Conservation (phyloP, 2,329 filamentous ascomycete species). For the Microdochium paspali region DNA sequence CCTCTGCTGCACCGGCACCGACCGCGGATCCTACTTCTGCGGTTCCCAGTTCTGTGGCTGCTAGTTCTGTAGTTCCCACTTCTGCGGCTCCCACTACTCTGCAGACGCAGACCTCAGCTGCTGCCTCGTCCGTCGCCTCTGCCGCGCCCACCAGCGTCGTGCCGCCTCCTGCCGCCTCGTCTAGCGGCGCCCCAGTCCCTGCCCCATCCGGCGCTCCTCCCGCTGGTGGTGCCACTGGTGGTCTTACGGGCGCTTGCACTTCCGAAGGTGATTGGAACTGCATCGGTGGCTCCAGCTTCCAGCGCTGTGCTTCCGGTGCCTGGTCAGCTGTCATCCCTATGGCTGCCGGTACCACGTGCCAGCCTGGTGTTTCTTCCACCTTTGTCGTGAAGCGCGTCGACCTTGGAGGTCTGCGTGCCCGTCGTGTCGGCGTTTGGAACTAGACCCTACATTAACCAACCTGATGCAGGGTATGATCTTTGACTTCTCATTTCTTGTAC, state of each 20-base stretch:
- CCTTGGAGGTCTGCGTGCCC: background rate
- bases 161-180: conserved; percentile 6
- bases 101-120: conserved; percentile 2
- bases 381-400: conserved; percentile 10
- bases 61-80: too few relatives aligned
- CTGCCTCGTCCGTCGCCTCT: conserved; percentile 8
- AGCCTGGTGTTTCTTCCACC: conserved; percentile 13
- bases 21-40: conserved; percentile 14
- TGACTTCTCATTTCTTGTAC: background rate
- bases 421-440: background rate
- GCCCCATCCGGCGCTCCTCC: conserved; percentile 5
- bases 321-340: conserved; percentile 42
- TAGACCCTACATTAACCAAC: background rate
- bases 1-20: background rate
- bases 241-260: conserved; percentile 28
- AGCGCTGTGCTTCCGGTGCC: conserved; percentile 50
- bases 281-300: conserved; percentile 43
- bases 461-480: background rate
- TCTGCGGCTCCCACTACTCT: conserved; percentile 3
- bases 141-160: conserved; percentile 2
- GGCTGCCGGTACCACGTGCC: conserved; percentile 45
- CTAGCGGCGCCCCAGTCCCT: conserved; percentile 6
- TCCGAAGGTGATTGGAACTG: conserved; percentile 51
- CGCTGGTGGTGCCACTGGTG: conserved; percentile 5
- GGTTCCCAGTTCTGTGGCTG: too few relatives aligned